Conservation (phyloP, 305 asterid genomes). For the Fraxinus platypoda region DNA sequence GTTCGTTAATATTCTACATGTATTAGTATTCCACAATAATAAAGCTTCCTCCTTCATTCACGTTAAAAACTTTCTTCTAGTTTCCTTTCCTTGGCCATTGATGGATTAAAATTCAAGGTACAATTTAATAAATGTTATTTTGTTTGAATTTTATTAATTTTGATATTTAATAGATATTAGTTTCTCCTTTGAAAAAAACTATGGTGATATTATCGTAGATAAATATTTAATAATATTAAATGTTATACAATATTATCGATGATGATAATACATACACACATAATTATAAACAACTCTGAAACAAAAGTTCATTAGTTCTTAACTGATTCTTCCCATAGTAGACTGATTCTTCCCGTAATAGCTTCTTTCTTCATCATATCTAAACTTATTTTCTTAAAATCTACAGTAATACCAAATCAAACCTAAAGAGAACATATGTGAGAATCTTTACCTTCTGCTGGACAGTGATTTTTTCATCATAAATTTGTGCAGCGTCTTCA, state of each 20-base stretch:
- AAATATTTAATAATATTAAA: not conserved
- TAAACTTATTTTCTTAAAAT: not conserved
- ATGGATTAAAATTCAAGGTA: not conserved
- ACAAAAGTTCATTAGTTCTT: not conserved
- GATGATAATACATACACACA: not conserved
- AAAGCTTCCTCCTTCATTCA: not conserved
- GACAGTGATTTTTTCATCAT: conserved; percentile 60
- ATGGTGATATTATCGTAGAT: not conserved
- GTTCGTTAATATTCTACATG: not conserved
- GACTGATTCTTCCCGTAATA: not conserved
- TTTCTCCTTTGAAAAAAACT: not conserved
- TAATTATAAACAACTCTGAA: not conserved
- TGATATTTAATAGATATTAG: not conserved
- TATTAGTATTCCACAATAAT: not conserved
- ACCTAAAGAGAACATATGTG: not conserved
- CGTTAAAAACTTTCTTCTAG: not conserved
- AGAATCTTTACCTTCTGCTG: conserved; percentile 64
- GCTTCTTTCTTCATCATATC: not conserved
- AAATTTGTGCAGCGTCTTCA: conserved; percentile 72
- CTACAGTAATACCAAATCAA: not conserved
- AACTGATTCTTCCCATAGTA: not conserved
- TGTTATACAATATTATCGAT: not conserved
- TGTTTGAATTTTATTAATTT: not conserved
- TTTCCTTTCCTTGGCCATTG: not conserved
- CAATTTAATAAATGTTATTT: not conserved